Base-by-base conservation (phyloP, 345 rosid genomes). In the Brassica nigra region DNA sequence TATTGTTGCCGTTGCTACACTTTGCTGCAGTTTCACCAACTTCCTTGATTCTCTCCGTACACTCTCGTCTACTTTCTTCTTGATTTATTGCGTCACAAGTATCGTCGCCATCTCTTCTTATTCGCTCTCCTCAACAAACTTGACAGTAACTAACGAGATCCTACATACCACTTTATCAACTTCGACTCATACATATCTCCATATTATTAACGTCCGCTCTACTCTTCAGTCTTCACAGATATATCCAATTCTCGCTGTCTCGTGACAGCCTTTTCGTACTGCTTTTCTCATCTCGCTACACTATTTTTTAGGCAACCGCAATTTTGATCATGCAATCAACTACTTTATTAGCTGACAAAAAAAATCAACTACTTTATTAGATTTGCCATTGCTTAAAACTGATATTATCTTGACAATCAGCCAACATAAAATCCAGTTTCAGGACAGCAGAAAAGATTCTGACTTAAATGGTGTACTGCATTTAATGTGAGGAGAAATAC, bases 41-140 rank as follows among this genome's bases (percentile, higher is more conserved):
- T 78, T 71, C 81, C 64, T 89, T 87, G 2, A 91, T 80, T 5
- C 76, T 80, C 66, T 85, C 83, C 75, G 75, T 78, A 47, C 87
- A 86, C 44, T 3, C 27, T 20, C 84, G 34, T 79, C 85, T 73
- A 90, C 62, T 74, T 84, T 86, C 85, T 79, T 88, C 87, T 76
- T 88, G 78, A 93, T 90, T 80, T 86, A 91, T 18, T 81, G 89
- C 66, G 90, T 87, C 27, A 82, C 91, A 39, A 90, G 71, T 78
- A 80, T 86, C 83, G 83, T 68, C 0, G 76, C 87, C 34, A 4
- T 49, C 20, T 68, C 74, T 47, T 77, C 75, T 73, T 88, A 91
- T 63, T 86, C 91, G 37, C 83, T 87, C 42, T 62, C 39, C 23
- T 83, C 54, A 12, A 84, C 92, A 58, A 91, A 76, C 64, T 82